phyloP scores from a whole-genome alignment of 1,139 yeast genomes.

The Yamadazyma membranifaciens region DNA sequence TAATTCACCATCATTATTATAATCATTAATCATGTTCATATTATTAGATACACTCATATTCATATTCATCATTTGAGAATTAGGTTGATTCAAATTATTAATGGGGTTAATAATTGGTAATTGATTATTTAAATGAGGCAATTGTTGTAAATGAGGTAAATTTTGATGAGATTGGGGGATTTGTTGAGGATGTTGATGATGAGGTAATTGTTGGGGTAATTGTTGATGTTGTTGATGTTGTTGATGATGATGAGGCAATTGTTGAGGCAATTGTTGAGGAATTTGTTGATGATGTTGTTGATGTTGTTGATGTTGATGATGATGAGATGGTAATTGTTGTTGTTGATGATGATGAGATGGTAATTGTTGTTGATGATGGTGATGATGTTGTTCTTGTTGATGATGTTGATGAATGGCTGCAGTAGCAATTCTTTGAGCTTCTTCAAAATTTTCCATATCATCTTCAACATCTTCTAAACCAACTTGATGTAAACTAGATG shows the following conservation, averaged over 20 bases:
- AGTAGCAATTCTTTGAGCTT: conserved; percentile 21
- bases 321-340: neutral
- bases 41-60: conserved; percentile 16
- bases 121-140: conserved; percentile 2
- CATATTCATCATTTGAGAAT: conserved; percentile 1
- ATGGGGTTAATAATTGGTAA: conserved; percentile 2
- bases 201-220: conserved; percentile 20
- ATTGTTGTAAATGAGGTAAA: conserved; percentile 5
- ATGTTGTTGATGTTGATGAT: conserved; percentile 19
- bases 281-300: conserved; percentile 8
- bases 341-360: conserved; percentile 4
- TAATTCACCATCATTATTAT: conserved; percentile 18
- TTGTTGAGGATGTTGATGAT: conserved; percentile 23
- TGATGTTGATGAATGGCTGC: conserved; percentile 38
- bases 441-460: conserved; percentile 21
- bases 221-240: conserved; percentile 11
- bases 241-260: conserved; percentile 20
- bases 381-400: conserved; percentile 15
- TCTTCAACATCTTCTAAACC: conserved; percentile 32
- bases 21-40: conserved; percentile 12
- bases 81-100: neutral
- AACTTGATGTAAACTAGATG: conserved; percentile 33
- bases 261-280: neutral
- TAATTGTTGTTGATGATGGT: conserved; percentile 11
- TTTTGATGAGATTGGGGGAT: conserved; percentile 11